Evolutionary conservation across 2,329 filamentous ascomycete species (phyloP), one percentile per base, ranked within the genome.

Genomic region (Celoporthe dispersa): DNA sequence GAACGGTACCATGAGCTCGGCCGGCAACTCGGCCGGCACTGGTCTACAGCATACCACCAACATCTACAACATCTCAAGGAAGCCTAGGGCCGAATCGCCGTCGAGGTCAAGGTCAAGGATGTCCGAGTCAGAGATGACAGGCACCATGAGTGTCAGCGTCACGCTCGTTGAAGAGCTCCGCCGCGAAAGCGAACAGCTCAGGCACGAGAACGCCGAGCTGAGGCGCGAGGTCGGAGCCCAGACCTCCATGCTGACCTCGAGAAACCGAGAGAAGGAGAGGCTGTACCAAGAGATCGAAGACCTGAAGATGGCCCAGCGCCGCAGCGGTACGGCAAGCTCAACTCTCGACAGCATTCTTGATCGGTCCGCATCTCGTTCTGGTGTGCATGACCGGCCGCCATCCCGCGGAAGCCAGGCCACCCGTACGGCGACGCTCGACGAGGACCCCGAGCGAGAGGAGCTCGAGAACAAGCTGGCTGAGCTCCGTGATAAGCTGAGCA

Each of bases 271-370:
- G 78, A 97, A 97, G 78, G 94, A 98, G 78, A 90, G 94, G 6
- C 85, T 99, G 11, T 97, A 98, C 79, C 94, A 97, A 78, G 95
- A 99, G 79, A 98, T 98, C 73, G 96, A 99, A 80, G 94, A 98
- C 72, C 85, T 99, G 72, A 99, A 98, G 81, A 89, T 98, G 75
- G 90, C 92, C 1, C 91, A 94, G 74, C 90, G 94, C 68, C 90
- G 93, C 73, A 89, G 88, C 39, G 92, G 87, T 74, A 77, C 84
- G 4, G 85, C 86, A 0, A 85, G 87, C 0, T 89, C 88, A 0
- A 88, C 94, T 1, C 90, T 95, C 7, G 96, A 98, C 77, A 97
- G 94, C 78, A 92, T 98, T 59, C 88, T 98, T 41, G 96, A 98
- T 71, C 90, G 96, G n/a, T 98, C 95, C 0, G 94, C 94, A 16